A percentile compares a stretch with the other conserved stretches of the same genome.
Conservation (phyloP, 495 filamentous ascomycete species). For the Hypoxylon cercidicola region DNA sequence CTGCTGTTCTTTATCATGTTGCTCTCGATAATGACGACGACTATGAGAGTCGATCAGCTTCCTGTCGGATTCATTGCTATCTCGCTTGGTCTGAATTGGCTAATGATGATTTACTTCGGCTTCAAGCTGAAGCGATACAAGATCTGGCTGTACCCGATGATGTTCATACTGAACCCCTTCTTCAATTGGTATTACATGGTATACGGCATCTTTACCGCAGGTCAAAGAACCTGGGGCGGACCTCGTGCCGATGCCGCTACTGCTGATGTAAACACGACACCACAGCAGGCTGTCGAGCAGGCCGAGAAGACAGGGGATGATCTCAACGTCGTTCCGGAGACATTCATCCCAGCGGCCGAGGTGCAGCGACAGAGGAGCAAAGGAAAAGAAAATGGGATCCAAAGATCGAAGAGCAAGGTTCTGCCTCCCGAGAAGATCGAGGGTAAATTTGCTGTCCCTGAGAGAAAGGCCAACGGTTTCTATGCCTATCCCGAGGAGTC, state of each 20-base stretch:
- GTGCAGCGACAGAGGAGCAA: conserved; percentile 58
- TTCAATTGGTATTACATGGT: conserved; percentile 99
- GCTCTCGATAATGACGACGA: conserved; percentile 86
- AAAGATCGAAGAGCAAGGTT: conserved; percentile 62
- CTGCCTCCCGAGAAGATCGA: conserved; percentile 78
- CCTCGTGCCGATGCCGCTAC: conserved; percentile 90
- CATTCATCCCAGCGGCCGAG: conserved; percentile 78
- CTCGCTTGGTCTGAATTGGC: conserved; percentile 93
- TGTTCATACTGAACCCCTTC: conserved; percentile 96
- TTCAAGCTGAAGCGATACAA: conserved; percentile 87
- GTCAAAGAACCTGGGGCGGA: conserved; percentile 96
- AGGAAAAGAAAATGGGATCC: conserved; percentile 53
- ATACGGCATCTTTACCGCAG: conserved; percentile 86
- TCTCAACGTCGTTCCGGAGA: conserved; percentile 89
- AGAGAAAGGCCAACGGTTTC: conserved; percentile 70
- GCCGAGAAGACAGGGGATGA: conserved; percentile 86
- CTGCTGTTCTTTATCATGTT: conserved; percentile 96
- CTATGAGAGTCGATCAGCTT: conserved; percentile 77
- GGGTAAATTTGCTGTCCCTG: conserved; percentile 73
- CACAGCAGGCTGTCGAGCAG: conserved; percentile 83
- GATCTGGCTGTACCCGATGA: conserved; percentile 91
- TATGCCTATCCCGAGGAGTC: conserved; percentile 72
- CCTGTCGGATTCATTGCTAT: conserved; percentile 95
- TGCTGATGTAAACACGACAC: conserved; percentile 81
- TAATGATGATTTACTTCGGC: conserved; percentile 97